Conservation (phyloP, 2,329 filamentous ascomycete genomes). For the Exutisphaerella laricina region DNA sequence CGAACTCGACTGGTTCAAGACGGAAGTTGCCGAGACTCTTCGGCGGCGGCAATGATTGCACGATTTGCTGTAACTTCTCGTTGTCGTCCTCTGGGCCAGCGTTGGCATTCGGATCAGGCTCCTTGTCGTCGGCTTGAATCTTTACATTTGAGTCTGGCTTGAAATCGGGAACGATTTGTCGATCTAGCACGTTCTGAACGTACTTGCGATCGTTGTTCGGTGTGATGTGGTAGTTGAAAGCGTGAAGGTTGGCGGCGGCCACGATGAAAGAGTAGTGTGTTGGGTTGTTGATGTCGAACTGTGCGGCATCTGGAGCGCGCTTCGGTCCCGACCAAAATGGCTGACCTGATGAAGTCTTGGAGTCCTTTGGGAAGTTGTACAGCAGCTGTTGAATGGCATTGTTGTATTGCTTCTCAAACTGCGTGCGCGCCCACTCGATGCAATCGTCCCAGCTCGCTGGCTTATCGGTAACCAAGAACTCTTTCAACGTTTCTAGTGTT, state of each 20-base stretch:
- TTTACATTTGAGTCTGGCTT: constrained; percentile 83
- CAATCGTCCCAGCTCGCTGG: constrained; percentile 92
- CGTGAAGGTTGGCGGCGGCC: constrained; percentile 84
- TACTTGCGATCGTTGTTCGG: constrained; percentile 59
- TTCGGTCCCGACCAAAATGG: constrained; percentile 98
- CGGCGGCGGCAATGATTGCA: constrained; percentile 66
- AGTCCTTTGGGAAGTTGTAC: constrained; percentile 96
- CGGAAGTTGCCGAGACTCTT: constrained; percentile 82
- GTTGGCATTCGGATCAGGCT: constrained; percentile 81
- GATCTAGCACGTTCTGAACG: constrained; percentile 75
- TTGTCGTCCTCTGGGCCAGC: constrained; percentile 55
- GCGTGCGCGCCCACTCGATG: constrained; percentile 85
- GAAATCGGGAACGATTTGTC: constrained; percentile 95
- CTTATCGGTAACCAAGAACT: constrained; percentile 87
- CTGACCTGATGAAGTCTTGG: constrained; percentile 77
- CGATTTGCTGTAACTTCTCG: constrained; percentile 68
- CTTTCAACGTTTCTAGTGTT: constrained; percentile 81
- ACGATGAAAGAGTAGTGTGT: constrained; percentile 87
- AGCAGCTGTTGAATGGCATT: constrained; percentile 93
- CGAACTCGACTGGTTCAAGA: constrained; percentile 87
- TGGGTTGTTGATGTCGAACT: constrained; percentile 77
- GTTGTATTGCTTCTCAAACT: constrained; percentile 96
- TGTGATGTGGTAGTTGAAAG: constrained; percentile 95
- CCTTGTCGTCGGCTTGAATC: constrained; percentile 93
- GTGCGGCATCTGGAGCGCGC: constrained; percentile 85